Evolutionary conservation across 2,329 filamentous ascomycete species (phyloP), one percentile per base, ranked within the genome.

Genomic region (Exophiala dermatitidis): DNA sequence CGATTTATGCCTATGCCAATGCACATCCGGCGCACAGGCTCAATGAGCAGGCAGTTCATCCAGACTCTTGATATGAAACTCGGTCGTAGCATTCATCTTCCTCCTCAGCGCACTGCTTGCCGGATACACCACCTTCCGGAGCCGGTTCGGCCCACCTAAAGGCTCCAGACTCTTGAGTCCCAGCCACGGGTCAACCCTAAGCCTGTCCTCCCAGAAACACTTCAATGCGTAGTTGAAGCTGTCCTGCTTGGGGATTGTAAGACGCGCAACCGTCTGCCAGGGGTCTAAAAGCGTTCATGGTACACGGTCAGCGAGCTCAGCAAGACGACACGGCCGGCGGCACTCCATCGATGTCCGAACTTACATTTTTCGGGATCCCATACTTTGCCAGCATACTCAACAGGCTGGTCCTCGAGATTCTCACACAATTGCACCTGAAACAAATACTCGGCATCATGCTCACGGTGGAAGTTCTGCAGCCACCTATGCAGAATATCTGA

Each of bases 351-450:
- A 33, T 12, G 33, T n/a, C 28, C 37, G 9, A 30, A 47, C 31
- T 36, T 37, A 33, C 30, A 49, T 9, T 32, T 42, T 38, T 49
- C 68, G 2, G 67, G 63, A 44, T 77, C 73, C 74, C 74, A 77
- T 4, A 68, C 63, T 26, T 64, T 71, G 7, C 72, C 71, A 9
- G 67, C 66, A 51, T 73, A 71, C 53, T 75, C 70, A n/a, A 74
- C 68, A 0, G 71, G 69, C 59, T 77, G 73, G 12, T 76, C 71
- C 1, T 71, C 63, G 0, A 77, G 63, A 49, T 75, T 72, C 48
- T 76, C 72, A 6, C 70, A 68, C 0, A 77, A 65, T 57, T 77
- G 74, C 1, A 74, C 71, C 58, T 74, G 70, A 58, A 77, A 74
- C 8, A 69, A 58, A 51, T 74, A 75, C 38, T 71, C 68, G 7